A percentile compares a stretch with the other conserved stretches of the same genome.
Conservation (phyloP, 208 protist genomes). For the Sergeia podlipaevii region DNA sequence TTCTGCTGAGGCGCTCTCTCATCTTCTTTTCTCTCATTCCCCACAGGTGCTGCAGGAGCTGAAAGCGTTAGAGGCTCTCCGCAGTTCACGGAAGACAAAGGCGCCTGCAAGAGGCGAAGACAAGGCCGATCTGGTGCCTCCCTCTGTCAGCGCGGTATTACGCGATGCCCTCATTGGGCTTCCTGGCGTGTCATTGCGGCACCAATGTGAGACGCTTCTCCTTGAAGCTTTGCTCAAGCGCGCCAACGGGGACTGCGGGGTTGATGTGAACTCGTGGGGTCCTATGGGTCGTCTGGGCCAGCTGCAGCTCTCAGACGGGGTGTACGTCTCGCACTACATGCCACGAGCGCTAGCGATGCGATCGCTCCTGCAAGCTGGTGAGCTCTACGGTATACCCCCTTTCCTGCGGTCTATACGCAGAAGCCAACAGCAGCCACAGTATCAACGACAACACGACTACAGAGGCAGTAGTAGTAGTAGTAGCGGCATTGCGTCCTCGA, state of each 20-base stretch:
- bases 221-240: slow-evolving; percentile 28
- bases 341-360: slow-evolving; percentile 31
- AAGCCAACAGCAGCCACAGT: not conserved
- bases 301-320: slow-evolving; percentile 44
- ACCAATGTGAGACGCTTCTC: slow-evolving; percentile 42
- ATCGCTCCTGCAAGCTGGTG: slow-evolving; percentile 31
- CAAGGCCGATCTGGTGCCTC: slow-evolving; percentile 6
- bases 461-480: not conserved
- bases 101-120: not conserved
- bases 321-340: slow-evolving; percentile 55
- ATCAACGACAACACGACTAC: slow-evolving; percentile 1
- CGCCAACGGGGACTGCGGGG: slow-evolving; percentile 16
- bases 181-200: slow-evolving; percentile 27
- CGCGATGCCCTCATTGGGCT: slow-evolving; percentile 38
- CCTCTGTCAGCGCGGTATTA: slow-evolving; percentile 10
- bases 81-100: no score
- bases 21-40: slow-evolving; percentile 24
- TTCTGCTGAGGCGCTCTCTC: slow-evolving; percentile 16
- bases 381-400: slow-evolving; percentile 81
- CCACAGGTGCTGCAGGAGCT: not conserved
- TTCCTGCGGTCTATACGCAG: slow-evolving; percentile 81
- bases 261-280: slow-evolving; percentile 54
- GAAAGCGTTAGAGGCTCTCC: no score
- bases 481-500: not conserved
- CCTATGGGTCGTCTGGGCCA: slow-evolving; percentile 22